phyloP scores from a whole-genome alignment of 2,329 filamentous ascomycete genomes.

The Rugonectria rugulosa region DNA sequence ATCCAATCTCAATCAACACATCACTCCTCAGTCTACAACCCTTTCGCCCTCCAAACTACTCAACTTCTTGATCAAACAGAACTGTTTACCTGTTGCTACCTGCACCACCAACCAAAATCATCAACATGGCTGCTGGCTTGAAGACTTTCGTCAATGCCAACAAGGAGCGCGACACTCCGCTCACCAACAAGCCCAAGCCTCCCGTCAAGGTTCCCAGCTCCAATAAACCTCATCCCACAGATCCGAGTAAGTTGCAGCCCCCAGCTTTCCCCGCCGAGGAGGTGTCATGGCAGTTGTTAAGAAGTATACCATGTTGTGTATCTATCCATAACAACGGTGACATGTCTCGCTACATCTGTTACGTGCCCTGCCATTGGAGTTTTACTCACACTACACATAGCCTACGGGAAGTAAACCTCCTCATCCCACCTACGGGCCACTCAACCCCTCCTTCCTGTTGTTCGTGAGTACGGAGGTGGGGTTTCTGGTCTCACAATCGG shows the following conservation, averaged over 20 bases:
- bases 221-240: neutral
- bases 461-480: neutral
- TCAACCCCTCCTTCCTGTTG: neutral
- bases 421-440: neutral
- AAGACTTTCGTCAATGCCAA: neutral
- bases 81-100: neutral
- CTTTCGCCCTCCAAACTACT: neutral
- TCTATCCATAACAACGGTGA: neutral
- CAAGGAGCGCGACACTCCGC: neutral
- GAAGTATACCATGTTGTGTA: neutral
- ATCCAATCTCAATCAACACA: neutral
- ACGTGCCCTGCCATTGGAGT: constrained; percentile 1
- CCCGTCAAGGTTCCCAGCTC: too few species aligned
- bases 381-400: constrained; percentile 1
- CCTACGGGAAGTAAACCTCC: constrained; percentile 7
- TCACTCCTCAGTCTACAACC: neutral
- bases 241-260: constrained; percentile 9
- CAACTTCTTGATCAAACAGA: neutral
- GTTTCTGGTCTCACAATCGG: neutral
- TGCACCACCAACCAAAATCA: neutral
- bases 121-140: neutral
- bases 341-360: neutral
- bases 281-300: neutral
- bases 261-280: neutral
- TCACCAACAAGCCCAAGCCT: neutral